Evolutionary conservation across 2,329 filamentous ascomycete species (phyloP).

Genomic region (Pestalotiopsis sp.): DNA sequence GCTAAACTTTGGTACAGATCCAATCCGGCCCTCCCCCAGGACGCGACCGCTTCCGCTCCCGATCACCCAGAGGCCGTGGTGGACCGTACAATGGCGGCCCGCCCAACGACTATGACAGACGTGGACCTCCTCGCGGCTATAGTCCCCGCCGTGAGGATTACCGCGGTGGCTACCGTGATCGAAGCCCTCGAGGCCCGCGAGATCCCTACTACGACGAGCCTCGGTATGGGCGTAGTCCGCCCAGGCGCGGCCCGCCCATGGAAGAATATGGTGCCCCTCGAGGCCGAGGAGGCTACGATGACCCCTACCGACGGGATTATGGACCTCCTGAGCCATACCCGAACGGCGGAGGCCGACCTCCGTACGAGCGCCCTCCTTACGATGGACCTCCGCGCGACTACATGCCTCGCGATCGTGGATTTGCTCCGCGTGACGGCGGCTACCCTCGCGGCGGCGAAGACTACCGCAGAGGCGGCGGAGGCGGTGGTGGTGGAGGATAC

Average conservation of each 20-base stretch:
- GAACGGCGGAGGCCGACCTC: constrained; percentile 51
- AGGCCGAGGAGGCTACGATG: constrained; percentile 69
- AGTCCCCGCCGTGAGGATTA: constrained; percentile 71
- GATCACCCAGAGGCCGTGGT: constrained; percentile 68
- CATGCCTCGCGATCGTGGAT: constrained; percentile 48
- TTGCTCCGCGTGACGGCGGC: constrained; percentile 28
- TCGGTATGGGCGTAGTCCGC: constrained; percentile 73
- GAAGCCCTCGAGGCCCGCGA: constrained; percentile 62
- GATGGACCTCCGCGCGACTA: constrained; percentile 43
- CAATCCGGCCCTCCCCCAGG: constrained; percentile 74
- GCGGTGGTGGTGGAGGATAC: constrained; percentile 27
- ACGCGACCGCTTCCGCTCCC: constrained; percentile 75
- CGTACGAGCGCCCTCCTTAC: constrained; percentile 49
- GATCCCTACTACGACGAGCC: constrained; percentile 88
- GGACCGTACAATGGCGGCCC: constrained; percentile 60
- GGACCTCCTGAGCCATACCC: constrained; percentile 59
- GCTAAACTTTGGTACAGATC: constrained; percentile 49
- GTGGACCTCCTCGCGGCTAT: constrained; percentile 76
- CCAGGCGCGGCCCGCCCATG: constrained; percentile 67
- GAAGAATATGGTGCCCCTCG: constrained; percentile 76
- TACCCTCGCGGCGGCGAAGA: constrained; percentile 30
- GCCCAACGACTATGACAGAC: constrained; percentile 58
- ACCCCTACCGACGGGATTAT: constrained; percentile 73
- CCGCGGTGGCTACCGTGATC: constrained; percentile 80
- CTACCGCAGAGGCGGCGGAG: constrained; percentile 29